A percentile compares a stretch with the other conserved stretches of the same genome.
phyloP scores from a whole-genome alignment of 1,139 yeast genomes.

The Geotrichum phurueaensis region DNA sequence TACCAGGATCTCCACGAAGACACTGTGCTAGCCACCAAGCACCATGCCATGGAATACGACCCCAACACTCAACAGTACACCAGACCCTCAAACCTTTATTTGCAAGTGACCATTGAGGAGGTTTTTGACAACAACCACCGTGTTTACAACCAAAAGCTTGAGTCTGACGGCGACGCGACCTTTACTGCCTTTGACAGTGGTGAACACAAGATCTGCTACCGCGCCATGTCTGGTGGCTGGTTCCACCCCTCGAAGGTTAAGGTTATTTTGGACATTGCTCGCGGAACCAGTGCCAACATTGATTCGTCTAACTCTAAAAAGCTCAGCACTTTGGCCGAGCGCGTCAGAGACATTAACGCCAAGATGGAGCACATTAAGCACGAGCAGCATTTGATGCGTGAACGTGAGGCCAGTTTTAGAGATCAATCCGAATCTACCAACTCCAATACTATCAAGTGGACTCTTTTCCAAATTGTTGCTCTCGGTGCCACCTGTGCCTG shows the following conservation, averaged over 20 bases:
- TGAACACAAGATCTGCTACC: constrained; percentile 65
- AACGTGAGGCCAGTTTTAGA: constrained; percentile 62
- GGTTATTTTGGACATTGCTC: constrained; percentile 44
- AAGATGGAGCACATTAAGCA: constrained; percentile 53
- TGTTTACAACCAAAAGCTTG: constrained; percentile 58
- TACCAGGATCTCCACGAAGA: constrained; percentile 57
- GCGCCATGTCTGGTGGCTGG: constrained; percentile 60
- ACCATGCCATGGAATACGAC: constrained; percentile 53
- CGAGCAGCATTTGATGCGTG: constrained; percentile 63
- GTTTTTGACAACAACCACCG: constrained; percentile 62
- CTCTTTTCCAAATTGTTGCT: constrained; percentile 53
- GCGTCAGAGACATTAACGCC: constrained; percentile 48
- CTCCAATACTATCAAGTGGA: constrained; percentile 60
- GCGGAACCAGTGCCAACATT: constrained; percentile 48
- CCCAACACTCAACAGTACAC: constrained; percentile 42
- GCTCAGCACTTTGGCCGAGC: constrained; percentile 47
- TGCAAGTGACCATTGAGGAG: constrained; percentile 54
- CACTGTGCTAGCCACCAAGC: constrained; percentile 52
- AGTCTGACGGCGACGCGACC: constrained; percentile 57
- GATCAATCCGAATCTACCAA: constrained; percentile 63
- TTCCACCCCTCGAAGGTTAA: constrained; percentile 45
- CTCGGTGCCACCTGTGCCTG: constrained; percentile 57
- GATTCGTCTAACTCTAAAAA: constrained; percentile 49
- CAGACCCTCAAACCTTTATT: constrained; percentile 42
- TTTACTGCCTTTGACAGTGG: constrained; percentile 67